Conservation (phyloP, 352 stramenopile genomes). For the Globisporangium radiosum region DNA sequence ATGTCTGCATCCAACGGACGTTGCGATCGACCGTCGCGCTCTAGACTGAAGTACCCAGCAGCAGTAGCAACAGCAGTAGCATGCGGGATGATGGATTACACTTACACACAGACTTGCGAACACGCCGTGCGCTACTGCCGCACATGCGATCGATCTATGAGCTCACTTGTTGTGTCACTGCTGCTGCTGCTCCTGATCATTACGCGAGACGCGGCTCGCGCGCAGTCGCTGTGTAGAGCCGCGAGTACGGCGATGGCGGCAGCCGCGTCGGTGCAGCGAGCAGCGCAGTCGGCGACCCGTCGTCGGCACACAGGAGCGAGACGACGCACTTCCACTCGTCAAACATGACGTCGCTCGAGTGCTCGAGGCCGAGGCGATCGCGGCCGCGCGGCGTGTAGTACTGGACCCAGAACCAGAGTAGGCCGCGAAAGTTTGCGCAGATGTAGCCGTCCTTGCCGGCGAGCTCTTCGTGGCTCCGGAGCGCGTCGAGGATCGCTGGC, state of each 20-base stretch:
- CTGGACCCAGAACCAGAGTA: constrained; percentile 95
- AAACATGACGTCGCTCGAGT: constrained; percentile 93
- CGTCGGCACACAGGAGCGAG: constrained; percentile 87
- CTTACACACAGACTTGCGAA: too few relatives aligned
- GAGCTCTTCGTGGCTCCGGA: constrained; percentile 61
- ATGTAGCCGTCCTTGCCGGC: constrained; percentile 66
- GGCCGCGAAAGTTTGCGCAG: constrained; percentile 87
- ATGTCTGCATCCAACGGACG: too few relatives aligned
- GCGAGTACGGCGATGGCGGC: constrained; percentile 61
- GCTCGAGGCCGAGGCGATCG: constrained; percentile 91
- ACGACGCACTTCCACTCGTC: constrained; percentile 91
- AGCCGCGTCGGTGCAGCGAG: constrained; percentile 41
- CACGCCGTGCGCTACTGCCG: too few relatives aligned
- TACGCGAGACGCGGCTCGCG: constrained; percentile 9
- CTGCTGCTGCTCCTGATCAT: background rate
- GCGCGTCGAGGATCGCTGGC: constrained; percentile 47
- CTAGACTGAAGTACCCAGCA: too few relatives aligned
- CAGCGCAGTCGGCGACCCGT: constrained; percentile 85
- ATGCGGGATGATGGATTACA: too few relatives aligned
- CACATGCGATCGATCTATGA: background rate
- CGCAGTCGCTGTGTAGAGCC: constrained; percentile 27
- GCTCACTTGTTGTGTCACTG: background rate
- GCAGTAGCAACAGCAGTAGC: too few relatives aligned
- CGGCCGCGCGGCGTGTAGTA: constrained; percentile 93
- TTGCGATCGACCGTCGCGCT: too few relatives aligned